Evolutionary conservation across 495 filamentous ascomycete genomes (phyloP).

Genomic region (Penicillium taxi): DNA sequence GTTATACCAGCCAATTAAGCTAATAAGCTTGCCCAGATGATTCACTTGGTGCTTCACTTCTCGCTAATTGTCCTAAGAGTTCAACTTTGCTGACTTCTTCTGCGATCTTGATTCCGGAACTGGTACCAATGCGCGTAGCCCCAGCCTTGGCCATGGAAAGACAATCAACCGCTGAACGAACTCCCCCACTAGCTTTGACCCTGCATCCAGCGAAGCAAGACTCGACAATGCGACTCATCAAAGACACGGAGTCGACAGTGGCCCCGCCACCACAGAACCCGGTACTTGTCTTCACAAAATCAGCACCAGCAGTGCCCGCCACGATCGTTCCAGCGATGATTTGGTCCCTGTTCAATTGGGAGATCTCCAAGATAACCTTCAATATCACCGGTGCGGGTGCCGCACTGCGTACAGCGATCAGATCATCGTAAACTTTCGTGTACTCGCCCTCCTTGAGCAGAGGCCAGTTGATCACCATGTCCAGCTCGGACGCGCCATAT

Average conservation of each 20-base stretch:
- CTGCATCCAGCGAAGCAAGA: conserved; percentile 35
- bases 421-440: conserved; percentile 47
- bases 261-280: conserved; percentile 58
- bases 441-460: conserved; percentile 45
- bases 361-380: conserved; percentile 64
- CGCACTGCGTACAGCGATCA: conserved; percentile 46
- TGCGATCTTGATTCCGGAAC: conserved; percentile 50
- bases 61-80: conserved; percentile 15
- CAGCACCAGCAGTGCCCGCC: conserved; percentile 53
- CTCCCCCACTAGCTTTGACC: conserved; percentile 61
- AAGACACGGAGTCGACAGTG: conserved; percentile 43
- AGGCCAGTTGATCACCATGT: conserved; percentile 59
- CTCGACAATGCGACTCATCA: conserved; percentile 46
- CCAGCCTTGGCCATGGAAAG: conserved; percentile 55
- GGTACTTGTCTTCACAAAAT: conserved; percentile 65
- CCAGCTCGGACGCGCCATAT: conserved; percentile 55
- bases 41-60: too few species aligned
- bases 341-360: conserved; percentile 45
- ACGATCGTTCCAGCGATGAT: conserved; percentile 52
- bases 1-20: too few species aligned
- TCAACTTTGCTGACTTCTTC: conserved; percentile 35
- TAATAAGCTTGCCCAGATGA: too few species aligned
- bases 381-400: conserved; percentile 41
- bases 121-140: conserved; percentile 57
- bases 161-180: conserved; percentile 46